These are phyloP conservation scores for Aspergillus alliaceus DNA, from an alignment of 2,329 filamentous ascomycete species.

Conservation along the genomic window DNA sequence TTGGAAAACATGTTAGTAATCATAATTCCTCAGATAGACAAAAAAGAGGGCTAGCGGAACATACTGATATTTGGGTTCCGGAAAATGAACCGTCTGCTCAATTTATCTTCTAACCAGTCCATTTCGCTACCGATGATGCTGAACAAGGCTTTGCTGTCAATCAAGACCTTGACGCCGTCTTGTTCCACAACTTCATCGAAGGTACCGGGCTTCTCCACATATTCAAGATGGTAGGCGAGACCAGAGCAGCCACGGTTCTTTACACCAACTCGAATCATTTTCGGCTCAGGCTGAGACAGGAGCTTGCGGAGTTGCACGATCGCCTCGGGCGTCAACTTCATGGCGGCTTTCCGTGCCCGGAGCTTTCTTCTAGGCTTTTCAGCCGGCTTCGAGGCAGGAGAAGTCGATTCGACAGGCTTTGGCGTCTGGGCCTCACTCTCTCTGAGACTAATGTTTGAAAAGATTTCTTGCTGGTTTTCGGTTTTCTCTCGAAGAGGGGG, in stretches of 20 bases:
- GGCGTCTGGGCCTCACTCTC: constrained; percentile 69
- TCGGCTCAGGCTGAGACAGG: constrained; percentile 81
- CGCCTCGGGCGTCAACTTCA: constrained; percentile 78
- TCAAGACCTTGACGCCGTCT: constrained; percentile 91
- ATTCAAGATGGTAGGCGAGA: constrained; percentile 89
- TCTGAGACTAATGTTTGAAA: constrained; percentile 48
- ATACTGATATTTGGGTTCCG: constrained; percentile 97
- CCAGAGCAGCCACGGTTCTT: constrained; percentile 93
- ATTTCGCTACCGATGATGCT: constrained; percentile 99
- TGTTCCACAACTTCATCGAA: constrained; percentile 95
- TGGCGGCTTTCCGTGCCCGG: constrained; percentile 82
- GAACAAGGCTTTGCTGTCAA: constrained; percentile 95
- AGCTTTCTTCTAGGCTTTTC: constrained; percentile 66
- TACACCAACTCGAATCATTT: constrained; percentile 91
- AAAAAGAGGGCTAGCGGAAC: constrained; percentile 42
- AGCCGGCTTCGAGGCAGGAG: constrained; percentile 39
- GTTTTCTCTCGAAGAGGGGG: constrained; percentile 49
- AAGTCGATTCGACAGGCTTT: constrained; percentile 47
- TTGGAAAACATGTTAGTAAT: constrained; percentile 24
- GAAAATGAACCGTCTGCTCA: constrained; percentile 90
- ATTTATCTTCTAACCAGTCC: constrained; percentile 97
- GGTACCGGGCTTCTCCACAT: constrained; percentile 81
- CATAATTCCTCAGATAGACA: not conserved
- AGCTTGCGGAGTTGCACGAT: constrained; percentile 75
- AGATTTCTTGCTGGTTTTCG: constrained; percentile 31